Evolutionary conservation across 306 rosid species (phyloP).

Genomic region (Castanea crenata): DNA sequence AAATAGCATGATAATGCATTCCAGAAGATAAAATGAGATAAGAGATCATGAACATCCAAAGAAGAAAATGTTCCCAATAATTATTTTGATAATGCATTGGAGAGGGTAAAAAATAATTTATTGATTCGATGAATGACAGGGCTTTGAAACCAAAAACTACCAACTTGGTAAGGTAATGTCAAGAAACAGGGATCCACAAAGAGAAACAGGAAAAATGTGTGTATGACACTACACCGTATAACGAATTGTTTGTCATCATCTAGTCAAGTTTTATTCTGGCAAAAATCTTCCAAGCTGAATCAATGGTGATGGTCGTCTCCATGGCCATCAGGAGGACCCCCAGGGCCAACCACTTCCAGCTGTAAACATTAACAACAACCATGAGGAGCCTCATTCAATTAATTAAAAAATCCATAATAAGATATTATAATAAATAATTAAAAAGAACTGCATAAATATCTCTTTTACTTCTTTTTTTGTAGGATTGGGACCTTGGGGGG

Average conservation of each 20-base stretch:
- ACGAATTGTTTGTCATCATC: neutral
- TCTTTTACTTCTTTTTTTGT: too few species aligned
- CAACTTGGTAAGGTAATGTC: neutral
- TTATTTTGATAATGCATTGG: neutral
- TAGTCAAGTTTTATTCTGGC: constrained; percentile 8
- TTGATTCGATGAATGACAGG: neutral
- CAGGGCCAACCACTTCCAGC: constrained; percentile 44
- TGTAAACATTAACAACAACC: constrained; percentile 14
- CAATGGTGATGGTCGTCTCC: constrained; percentile 36
- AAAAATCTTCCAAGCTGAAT: constrained; percentile 11
- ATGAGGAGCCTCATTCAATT: neutral
- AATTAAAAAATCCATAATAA: neutral
- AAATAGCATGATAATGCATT: too few species aligned
- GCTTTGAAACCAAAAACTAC: neutral
- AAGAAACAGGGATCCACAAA: neutral
- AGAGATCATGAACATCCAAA: neutral
- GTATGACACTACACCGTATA: neutral
- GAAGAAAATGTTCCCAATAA: neutral
- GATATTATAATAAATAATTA: neutral
- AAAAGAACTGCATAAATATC: neutral
- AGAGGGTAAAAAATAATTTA: neutral
- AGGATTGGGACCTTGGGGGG: neutral
- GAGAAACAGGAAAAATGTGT: neutral
- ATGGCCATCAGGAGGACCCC: constrained; percentile 46
- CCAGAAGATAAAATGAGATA: neutral